Conservation (phyloP, 1,284 basidiomycete species). For the Fomitopsis palustris region DNA sequence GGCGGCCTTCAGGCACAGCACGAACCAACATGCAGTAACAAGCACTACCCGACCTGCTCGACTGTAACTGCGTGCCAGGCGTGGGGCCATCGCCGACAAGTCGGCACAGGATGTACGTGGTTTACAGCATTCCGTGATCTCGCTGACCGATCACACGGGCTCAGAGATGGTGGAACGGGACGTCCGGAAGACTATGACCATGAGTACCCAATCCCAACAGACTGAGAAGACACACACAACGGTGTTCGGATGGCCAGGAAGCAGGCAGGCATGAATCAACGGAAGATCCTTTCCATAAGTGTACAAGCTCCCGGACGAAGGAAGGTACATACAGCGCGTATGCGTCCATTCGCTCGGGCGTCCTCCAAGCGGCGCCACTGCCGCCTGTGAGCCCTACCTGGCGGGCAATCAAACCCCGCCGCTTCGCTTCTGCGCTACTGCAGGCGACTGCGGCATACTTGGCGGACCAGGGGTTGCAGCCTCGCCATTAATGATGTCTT, state of each 20-base stretch:
- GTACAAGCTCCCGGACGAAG: not conserved
- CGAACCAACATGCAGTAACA: too few relatives aligned
- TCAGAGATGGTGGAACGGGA: not conserved
- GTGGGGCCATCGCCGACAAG: too few relatives aligned
- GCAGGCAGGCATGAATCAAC: not conserved
- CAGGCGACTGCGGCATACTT: constrained; percentile 30
- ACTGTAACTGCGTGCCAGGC: too few relatives aligned
- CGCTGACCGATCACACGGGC: not conserved
- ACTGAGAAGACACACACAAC: not conserved
- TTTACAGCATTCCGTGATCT: too few relatives aligned
- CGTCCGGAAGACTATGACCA: not conserved
- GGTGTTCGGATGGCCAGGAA: not conserved
- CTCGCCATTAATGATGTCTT: constrained; percentile 80
- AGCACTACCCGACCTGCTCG: too few relatives aligned
- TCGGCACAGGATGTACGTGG: too few relatives aligned
- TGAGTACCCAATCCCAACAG: not conserved
- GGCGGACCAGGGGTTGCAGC: constrained; percentile 22
- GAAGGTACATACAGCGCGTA: not conserved
- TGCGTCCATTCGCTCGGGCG: not conserved
- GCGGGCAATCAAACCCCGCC: constrained; percentile 2
- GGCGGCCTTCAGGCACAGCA: too few relatives aligned
- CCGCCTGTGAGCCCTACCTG: not conserved
- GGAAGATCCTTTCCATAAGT: not conserved
- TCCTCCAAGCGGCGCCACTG: not conserved
- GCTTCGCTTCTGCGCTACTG: constrained; percentile 21